Conservation (phyloP, 1,284 basidiomycete species). For the Irpex sp. region DNA sequence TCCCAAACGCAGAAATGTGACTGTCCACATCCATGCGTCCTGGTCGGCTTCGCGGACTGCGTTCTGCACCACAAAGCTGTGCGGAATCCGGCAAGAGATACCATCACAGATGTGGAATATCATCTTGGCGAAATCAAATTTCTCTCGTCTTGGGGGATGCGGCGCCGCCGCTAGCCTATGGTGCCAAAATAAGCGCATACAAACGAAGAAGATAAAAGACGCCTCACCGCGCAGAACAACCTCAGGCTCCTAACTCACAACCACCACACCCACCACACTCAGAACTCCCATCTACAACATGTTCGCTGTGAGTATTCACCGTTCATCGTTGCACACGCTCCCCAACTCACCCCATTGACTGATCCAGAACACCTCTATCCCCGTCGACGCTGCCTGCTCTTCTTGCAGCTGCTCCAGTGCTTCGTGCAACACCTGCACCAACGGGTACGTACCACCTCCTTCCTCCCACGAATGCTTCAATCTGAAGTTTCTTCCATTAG, state of each 20-base stretch:
- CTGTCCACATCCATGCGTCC: not conserved
- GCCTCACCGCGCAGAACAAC: not conserved
- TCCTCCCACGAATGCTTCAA: not conserved
- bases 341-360: too few species aligned
- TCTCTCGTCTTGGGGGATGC: not conserved
- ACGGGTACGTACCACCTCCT: not conserved
- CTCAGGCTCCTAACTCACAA: not conserved
- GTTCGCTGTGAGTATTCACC: not conserved
- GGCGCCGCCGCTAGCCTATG: not conserved
- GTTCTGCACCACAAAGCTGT: not conserved
- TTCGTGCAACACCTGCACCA: slow-evolving; percentile 28
- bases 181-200: not conserved
- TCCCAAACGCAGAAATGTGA: not conserved
- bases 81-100: not conserved
- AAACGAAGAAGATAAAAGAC: not conserved
- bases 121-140: not conserved
- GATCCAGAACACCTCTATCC: slow-evolving; percentile 30
- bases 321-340: too few species aligned
- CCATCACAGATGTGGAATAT: not conserved
- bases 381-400: slow-evolving; percentile 43
- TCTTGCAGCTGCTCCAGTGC: slow-evolving; percentile 46
- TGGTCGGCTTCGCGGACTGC: too few species aligned
- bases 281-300: not conserved
- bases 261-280: not conserved
- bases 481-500: slow-evolving; percentile 4